Evolutionary conservation across 495 filamentous ascomycete genomes (phyloP).

Genomic region (Paragyromitra xinjiangensis): DNA sequence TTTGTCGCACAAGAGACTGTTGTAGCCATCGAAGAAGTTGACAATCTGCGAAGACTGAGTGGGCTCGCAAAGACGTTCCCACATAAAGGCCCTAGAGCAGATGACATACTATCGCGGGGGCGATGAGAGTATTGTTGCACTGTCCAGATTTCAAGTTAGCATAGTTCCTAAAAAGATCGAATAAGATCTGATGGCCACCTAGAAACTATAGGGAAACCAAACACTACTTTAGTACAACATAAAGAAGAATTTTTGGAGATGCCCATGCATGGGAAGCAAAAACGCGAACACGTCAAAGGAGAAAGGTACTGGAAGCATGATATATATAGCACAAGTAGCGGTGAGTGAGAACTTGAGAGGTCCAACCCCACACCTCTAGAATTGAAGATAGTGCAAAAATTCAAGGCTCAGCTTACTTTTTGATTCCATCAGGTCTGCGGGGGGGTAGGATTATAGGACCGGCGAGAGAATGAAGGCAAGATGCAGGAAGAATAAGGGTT

Average conservation of each 20-base stretch:
- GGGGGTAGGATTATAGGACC: background rate
- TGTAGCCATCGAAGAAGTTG: slow-evolving; percentile 43
- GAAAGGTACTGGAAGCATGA: background rate
- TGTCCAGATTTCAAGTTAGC: slow-evolving; percentile 1
- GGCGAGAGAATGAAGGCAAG: background rate
- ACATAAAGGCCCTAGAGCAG: slow-evolving; percentile 25
- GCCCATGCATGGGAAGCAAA: background rate
- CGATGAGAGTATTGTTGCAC: slow-evolving; percentile 40
- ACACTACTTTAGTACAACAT: background rate
- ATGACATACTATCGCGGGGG: slow-evolving; percentile 37
- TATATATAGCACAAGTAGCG: background rate
- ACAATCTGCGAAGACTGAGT: slow-evolving; percentile 35
- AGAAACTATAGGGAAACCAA: background rate
- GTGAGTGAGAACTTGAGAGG: background rate
- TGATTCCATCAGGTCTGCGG: background rate
- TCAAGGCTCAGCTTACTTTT: slow-evolving; percentile 20
- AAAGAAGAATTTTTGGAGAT: background rate
- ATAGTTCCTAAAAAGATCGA: background rate
- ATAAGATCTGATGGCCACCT: background rate
- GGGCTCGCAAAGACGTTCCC: slow-evolving; percentile 45
- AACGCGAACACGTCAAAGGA: background rate
- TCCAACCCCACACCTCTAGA: background rate
- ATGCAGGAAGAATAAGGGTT: slow-evolving; percentile 6
- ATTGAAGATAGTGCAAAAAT: background rate
- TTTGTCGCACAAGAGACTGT: slow-evolving; percentile 38